Evolutionary conservation across 352 stramenopile species (phyloP).

Genomic region (Aphanomyces stellatus): DNA sequence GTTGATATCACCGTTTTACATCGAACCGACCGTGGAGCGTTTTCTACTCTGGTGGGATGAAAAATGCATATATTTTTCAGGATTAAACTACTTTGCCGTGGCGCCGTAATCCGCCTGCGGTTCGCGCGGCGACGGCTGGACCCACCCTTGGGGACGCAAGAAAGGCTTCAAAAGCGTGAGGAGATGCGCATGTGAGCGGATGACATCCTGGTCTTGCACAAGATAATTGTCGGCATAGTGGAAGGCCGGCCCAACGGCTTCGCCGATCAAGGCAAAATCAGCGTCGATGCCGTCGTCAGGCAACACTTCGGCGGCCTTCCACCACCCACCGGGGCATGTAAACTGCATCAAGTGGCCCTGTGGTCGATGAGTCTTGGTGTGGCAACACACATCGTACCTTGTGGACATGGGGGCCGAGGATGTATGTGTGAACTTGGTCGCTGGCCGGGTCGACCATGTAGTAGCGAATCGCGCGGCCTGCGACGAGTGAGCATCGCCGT

Average conservation of each 20-base stretch:
- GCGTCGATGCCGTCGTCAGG: neutral
- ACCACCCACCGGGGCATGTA: slow-evolving; percentile 16
- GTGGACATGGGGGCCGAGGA: slow-evolving; percentile 9
- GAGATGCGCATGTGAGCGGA: neutral
- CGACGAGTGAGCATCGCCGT: no score
- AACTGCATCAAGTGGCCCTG: slow-evolving; percentile 16
- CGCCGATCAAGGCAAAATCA: slow-evolving; percentile 11
- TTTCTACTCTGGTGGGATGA: no score
- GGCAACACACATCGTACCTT: neutral
- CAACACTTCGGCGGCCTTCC: slow-evolving; percentile 9
- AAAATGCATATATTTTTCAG: no score
- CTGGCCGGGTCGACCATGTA: slow-evolving; percentile 6
- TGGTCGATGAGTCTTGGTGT: neutral
- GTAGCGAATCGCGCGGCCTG: slow-evolving; percentile 15
- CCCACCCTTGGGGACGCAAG: neutral
- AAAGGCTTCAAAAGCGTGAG: neutral
- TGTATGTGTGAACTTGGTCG: neutral
- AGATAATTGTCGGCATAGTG: slow-evolving; percentile 16
- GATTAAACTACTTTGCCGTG: no score
- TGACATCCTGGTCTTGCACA: neutral
- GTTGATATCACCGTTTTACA: no score
- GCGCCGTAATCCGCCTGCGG: neutral
- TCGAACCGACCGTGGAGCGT: no score
- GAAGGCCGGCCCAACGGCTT: slow-evolving; percentile 15
- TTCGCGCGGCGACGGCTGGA: neutral